Evolutionary conservation across 768 basidiomycete genomes (phyloP).

Genomic region (Lentinula lateritia): DNA sequence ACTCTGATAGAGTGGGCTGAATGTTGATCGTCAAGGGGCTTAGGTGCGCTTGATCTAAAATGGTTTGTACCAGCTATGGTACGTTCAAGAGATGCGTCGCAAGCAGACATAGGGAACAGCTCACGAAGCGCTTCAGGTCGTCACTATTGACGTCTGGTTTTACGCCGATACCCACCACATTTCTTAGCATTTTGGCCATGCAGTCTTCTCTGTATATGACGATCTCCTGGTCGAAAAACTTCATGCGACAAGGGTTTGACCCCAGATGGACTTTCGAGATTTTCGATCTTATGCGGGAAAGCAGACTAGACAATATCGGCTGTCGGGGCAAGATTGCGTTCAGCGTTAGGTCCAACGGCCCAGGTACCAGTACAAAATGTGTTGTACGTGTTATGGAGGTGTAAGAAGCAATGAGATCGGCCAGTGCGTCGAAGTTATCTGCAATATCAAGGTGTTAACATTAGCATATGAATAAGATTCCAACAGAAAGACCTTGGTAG

Average conservation of each 20-base stretch:
- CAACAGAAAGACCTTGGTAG: slow-evolving; percentile 67
- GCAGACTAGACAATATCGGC: slow-evolving; percentile 72
- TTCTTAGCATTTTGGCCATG: slow-evolving; percentile 92
- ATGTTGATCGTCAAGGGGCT: slow-evolving; percentile 79
- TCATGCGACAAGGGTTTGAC: slow-evolving; percentile 90
- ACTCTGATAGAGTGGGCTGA: slow-evolving; percentile 84
- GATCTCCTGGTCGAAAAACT: slow-evolving; percentile 94
- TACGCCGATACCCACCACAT: slow-evolving; percentile 82
- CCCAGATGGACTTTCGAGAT: slow-evolving; percentile 80
- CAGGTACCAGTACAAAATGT: slow-evolving; percentile 93
- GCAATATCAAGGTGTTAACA: background rate
- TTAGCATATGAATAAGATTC: slow-evolving; percentile 6
- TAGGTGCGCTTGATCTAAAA: slow-evolving; percentile 94
- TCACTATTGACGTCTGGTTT: slow-evolving; percentile 76
- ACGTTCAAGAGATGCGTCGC: slow-evolving; percentile 1
- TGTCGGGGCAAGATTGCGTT: slow-evolving; percentile 79
- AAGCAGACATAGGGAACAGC: slow-evolving; percentile 18
- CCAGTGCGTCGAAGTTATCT: slow-evolving; percentile 87
- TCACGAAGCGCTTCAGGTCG: slow-evolving; percentile 84
- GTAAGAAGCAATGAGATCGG: slow-evolving; percentile 79
- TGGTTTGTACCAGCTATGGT: slow-evolving; percentile 88
- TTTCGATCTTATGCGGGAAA: slow-evolving; percentile 59
- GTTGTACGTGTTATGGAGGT: slow-evolving; percentile 71
- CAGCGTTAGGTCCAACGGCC: slow-evolving; percentile 83
- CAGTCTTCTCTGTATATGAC: slow-evolving; percentile 90